Base-by-base conservation (phyloP, 2,329 filamentous ascomycete genomes). In the Sarocladiaceae sp. region DNA sequence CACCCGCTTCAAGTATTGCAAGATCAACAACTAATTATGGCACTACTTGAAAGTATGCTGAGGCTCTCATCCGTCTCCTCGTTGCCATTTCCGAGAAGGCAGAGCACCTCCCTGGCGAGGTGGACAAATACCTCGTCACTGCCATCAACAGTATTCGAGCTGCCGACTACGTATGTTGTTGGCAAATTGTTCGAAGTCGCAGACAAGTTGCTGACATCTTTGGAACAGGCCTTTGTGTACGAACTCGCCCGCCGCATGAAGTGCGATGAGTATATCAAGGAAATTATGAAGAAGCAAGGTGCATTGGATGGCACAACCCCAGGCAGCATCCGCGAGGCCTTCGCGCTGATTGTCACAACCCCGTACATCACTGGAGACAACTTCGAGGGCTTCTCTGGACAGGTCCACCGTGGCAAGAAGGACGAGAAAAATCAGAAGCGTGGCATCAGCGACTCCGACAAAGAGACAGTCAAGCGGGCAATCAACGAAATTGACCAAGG, bases 171-270 rank as follows among this genome's bases (percentile, higher is more conserved):
- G 60, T 61, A 52, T 44, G 63, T 25, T 28, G 12, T 50, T 40
- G 12, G 4, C 10, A 10, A 28, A 10, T 5, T 28, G 15, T 3
- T 29, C 25, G 4, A 8, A 13, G 7, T 39, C 18, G 15, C 11
- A 17, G 20, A n/a, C 20, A 18, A 5, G 3, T 40, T 26, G 28
- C 46, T 39, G 7, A 11, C 22, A 5, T 3, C 6, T 40, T 10
- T 8, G 17, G n/a, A 10, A 17, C 22, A 65, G 63, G 57, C 60
- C 8, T 53, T 61, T 36, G 55, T 60, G 3, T 60, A 62, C 50
- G 63, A 66, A 54, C 54, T 66, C 4, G 60, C 50, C 17, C 63
- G 63, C 26, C 63, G 63, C 42, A 50, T 64, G 35, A 56, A 62
- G 36, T 62, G 59, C 50, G 56, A 62, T 47, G 55, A 60, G 26